These are phyloP conservation scores for Cydonia oblonga DNA, from an alignment of 331 rosid genomes.

Conservation along the genomic window DNA sequence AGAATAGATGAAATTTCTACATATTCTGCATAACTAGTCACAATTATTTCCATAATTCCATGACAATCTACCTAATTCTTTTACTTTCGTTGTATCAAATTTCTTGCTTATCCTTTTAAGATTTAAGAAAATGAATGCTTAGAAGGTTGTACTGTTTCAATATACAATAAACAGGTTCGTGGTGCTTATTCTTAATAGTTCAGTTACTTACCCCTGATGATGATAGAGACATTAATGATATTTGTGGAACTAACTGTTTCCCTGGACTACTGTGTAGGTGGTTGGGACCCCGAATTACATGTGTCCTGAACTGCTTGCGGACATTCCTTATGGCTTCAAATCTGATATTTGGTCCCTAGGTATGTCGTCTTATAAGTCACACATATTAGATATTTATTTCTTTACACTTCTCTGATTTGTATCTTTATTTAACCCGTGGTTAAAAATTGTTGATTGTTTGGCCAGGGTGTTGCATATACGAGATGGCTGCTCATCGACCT, in stretches of 20 bases:
- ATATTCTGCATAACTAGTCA: neutral
- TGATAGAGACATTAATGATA: neutral
- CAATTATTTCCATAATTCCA: neutral
- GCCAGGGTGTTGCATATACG: conserved; percentile 93
- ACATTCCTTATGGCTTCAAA: conserved; percentile 97
- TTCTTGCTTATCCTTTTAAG: neutral
- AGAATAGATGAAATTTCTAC: neutral
- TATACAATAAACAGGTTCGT: too few species aligned
- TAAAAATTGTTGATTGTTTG: conserved; percentile 21
- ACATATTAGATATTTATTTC: neutral
- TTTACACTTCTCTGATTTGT: neutral
- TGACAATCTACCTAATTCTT: neutral
- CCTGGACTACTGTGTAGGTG: conserved; percentile 42
- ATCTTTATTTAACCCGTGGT: conserved; percentile 8
- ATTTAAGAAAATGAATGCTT: neutral
- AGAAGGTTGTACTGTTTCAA: neutral
- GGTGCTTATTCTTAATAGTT: neutral
- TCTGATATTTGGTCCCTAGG: conserved; percentile 99
- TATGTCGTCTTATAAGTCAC: conserved; percentile 21
- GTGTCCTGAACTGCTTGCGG: conserved; percentile 99
- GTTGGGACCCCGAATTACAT: conserved; percentile 99
- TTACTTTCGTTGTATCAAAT: neutral
- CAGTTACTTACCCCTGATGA: neutral
- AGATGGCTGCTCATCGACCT: conserved; percentile 99
- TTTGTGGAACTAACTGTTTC: neutral